Percentiles rank a stretch among this genome's conserved stretches.
These are phyloP conservation scores for Penicillium sp. DNA, from an alignment of 2,329 filamentous ascomycete species.

Conservation along the genomic window DNA sequence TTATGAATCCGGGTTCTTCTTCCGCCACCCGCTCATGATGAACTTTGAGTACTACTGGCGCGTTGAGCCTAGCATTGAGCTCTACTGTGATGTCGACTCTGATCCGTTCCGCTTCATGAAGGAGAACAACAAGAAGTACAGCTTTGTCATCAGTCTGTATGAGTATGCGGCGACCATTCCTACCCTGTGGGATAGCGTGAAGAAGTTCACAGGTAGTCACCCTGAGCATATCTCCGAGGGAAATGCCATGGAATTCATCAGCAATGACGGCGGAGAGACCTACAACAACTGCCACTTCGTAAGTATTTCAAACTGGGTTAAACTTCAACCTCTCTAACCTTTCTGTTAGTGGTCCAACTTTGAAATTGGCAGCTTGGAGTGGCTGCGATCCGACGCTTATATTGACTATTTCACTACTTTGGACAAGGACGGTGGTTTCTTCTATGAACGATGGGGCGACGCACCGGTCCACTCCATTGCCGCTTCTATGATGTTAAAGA, in stretches of 20 bases:
- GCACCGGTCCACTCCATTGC: constrained; percentile 98
- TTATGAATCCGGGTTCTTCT: constrained; percentile 99
- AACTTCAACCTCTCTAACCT: constrained; percentile 14
- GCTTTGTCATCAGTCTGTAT: constrained; percentile 91
- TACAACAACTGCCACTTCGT: constrained; percentile 99
- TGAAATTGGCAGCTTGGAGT: constrained; percentile 89
- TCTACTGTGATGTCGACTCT: constrained; percentile 93
- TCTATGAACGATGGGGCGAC: constrained; percentile 98
- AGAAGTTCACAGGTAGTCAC: constrained; percentile 88
- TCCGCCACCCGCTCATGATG: constrained; percentile 87
- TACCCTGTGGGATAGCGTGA: constrained; percentile 91
- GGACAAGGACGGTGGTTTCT: constrained; percentile 92
- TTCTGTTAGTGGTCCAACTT: constrained; percentile 89
- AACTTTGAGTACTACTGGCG: constrained; percentile 99
- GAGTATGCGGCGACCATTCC: constrained; percentile 97
- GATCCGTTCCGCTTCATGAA: constrained; percentile 97
- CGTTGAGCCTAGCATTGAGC: constrained; percentile 93
- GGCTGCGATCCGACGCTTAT: constrained; percentile 87
- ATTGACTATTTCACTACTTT: constrained; percentile 86
- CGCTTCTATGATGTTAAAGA: constrained; percentile 79
- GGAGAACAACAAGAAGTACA: constrained; percentile 97
- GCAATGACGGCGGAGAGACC: constrained; percentile 82
- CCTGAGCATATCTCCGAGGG: constrained; percentile 81
- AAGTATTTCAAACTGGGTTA: constrained; percentile 42
- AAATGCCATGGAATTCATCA: constrained; percentile 89